A percentile compares a stretch with the other conserved stretches of the same genome.
Conservation (phyloP, 768 basidiomycete species). For the Hydnum rufescens region DNA sequence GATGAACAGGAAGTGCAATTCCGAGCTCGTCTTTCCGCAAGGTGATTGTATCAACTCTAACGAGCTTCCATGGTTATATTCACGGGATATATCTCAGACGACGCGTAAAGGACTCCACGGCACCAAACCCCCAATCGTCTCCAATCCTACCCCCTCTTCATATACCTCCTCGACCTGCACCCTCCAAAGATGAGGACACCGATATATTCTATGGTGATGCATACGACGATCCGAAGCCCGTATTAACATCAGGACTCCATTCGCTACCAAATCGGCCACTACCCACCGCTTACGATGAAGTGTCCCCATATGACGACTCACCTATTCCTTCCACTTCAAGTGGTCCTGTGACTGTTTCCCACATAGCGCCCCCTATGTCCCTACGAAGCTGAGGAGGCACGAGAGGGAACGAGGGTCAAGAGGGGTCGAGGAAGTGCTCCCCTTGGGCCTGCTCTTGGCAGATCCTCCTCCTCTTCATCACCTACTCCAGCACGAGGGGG, state of each 20-base stretch:
- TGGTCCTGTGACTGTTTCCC: too few species aligned
- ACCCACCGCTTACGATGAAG: constrained; percentile 58
- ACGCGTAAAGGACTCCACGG: too few species aligned
- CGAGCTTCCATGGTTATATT: too few species aligned
- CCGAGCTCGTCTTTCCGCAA: too few species aligned
- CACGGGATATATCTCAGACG: neutral
- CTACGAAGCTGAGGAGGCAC: constrained; percentile 19
- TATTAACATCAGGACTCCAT: neutral
- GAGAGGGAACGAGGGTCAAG: constrained; percentile 18
- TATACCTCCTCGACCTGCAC: too few species aligned
- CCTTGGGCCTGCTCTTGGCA: constrained; percentile 13
- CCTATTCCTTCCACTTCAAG: neutral
- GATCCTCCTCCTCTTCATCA: neutral
- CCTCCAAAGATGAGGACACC: too few species aligned
- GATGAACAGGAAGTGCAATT: constrained; percentile 57
- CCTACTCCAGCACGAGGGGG: constrained; percentile 7
- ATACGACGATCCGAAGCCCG: constrained; percentile 1
- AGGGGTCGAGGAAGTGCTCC: constrained; percentile 16
- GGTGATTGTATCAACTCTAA: too few species aligned
- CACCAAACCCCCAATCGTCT: neutral
- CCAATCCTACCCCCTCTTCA: neutral
- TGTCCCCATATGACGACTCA: neutral
- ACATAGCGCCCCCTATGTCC: too few species aligned
- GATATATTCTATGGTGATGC: neutral
- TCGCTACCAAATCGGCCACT: constrained; percentile 16